Conservation (phyloP, 78 protist genomes). For the Ministeria vibrans region DNA sequence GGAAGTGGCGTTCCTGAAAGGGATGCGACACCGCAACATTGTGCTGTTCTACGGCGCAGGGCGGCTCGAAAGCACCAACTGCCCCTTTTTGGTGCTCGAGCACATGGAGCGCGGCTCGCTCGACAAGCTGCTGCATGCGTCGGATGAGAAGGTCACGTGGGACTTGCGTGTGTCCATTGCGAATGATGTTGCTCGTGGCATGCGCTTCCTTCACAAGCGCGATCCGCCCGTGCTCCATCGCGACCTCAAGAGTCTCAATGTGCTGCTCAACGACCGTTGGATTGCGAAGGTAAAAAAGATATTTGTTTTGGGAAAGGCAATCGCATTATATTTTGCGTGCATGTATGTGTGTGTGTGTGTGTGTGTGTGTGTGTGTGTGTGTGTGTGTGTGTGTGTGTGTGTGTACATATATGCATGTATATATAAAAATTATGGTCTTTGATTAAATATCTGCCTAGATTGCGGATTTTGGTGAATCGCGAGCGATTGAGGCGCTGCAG, state of each 20-base stretch:
- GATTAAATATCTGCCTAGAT: no score
- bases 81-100: conserved; percentile 23
- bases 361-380: not conserved
- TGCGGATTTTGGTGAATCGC: no score
- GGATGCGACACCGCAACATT: not conserved
- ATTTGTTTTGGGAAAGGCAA: not conserved
- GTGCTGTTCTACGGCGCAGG: conserved; percentile 4
- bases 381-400: not conserved
- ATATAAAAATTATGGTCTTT: no score
- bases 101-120: conserved; percentile 16
- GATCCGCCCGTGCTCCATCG: conserved; percentile 46
- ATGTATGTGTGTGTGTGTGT: conserved; percentile 2
- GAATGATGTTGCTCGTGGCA: conserved; percentile 36
- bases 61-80: not conserved
- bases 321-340: not conserved
- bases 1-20: not conserved
- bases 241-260: conserved; percentile 44
- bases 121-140: not conserved
- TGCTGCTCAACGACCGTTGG: conserved; percentile 28
- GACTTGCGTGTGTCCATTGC: no score
- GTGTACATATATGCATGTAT: not conserved
- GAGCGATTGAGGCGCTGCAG: no score
- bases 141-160: no score
- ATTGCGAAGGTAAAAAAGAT: conserved; percentile 20
- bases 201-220: conserved; percentile 40